These are phyloP conservation scores for Baorangia bicolor DNA, from an alignment of 768 basidiomycete genomes.

Conservation along the genomic window DNA sequence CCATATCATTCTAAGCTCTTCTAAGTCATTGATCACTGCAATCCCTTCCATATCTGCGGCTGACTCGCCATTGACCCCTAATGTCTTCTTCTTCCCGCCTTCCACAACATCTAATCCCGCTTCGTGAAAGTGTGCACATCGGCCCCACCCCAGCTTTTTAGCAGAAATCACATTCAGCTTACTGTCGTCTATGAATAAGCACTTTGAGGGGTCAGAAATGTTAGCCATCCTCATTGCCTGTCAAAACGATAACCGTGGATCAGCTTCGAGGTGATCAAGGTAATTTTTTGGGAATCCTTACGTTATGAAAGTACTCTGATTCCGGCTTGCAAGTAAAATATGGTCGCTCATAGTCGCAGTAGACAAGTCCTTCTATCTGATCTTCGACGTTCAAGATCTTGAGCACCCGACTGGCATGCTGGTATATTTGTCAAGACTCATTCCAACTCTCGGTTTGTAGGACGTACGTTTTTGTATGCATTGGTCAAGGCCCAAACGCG, in stretches of 20 bases:
- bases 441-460: constrained; percentile 14
- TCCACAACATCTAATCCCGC: constrained; percentile 60
- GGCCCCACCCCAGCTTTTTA: constrained; percentile 62
- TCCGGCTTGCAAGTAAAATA: constrained; percentile 84
- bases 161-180: constrained; percentile 68
- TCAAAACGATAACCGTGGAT: neutral
- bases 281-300: constrained; percentile 23
- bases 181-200: constrained; percentile 81
- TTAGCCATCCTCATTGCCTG: constrained; percentile 68
- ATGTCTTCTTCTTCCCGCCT: constrained; percentile 53
- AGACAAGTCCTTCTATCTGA: constrained; percentile 71
- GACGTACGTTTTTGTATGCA: constrained; percentile 66
- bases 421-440: constrained; percentile 6
- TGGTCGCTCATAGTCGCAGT: constrained; percentile 68
- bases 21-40: constrained; percentile 52
- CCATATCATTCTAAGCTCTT: constrained; percentile 73
- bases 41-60: constrained; percentile 45
- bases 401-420: constrained; percentile 85
- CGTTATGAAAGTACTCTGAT: constrained; percentile 63
- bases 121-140: constrained; percentile 77
- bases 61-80: constrained; percentile 37
- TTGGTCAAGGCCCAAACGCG: constrained; percentile 89
- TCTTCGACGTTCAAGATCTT: constrained; percentile 70
- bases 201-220: constrained; percentile 63
- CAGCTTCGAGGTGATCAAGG: neutral